These are phyloP conservation scores for Trichoderma sp. DNA, from an alignment of 2,329 filamentous ascomycete genomes.

Conservation along the genomic window DNA sequence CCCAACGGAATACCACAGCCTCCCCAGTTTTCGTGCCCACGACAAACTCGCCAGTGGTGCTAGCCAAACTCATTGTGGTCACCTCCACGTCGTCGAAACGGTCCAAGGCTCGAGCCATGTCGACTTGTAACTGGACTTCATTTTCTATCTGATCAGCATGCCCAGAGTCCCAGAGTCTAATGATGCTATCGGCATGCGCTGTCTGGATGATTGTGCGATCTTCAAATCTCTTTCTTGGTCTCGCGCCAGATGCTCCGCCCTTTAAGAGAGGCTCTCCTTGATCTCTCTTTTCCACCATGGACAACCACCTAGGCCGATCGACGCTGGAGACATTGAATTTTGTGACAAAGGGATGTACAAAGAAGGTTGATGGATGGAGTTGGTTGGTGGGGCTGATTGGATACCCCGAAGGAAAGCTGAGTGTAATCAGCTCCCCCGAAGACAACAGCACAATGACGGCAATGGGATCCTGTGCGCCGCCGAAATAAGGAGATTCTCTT, in stretches of 20 bases:
- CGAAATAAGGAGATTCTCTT: conserved; percentile 77
- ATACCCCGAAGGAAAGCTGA: conserved; percentile 90
- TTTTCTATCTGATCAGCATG: conserved; percentile 95
- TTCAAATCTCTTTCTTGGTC: conserved; percentile 73
- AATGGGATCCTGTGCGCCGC: conserved; percentile 84
- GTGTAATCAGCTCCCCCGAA: conserved; percentile 82
- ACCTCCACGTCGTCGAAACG: conserved; percentile 76
- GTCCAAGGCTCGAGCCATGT: conserved; percentile 77
- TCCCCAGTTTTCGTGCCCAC: conserved; percentile 82
- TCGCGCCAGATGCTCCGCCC: conserved; percentile 71
- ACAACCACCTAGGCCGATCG: conserved; percentile 79
- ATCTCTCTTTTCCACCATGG: conserved; percentile 78
- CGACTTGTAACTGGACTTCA: conserved; percentile 73
- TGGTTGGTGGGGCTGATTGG: conserved; percentile 91
- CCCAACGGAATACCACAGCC: conserved; percentile 82
- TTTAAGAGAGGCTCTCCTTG: conserved; percentile 74
- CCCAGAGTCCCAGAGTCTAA: conserved; percentile 91
- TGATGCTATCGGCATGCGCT: conserved; percentile 83
- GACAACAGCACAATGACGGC: conserved; percentile 75
- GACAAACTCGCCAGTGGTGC: conserved; percentile 78
- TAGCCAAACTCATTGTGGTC: conserved; percentile 73
- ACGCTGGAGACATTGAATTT: conserved; percentile 69
- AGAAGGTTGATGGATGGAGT: conserved; percentile 79
- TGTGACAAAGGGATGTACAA: conserved; percentile 86
- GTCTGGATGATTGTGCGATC: conserved; percentile 80